Base-by-base conservation (phyloP, 2,329 filamentous ascomycete species). In the Cordyceps fumosorosea region DNA sequence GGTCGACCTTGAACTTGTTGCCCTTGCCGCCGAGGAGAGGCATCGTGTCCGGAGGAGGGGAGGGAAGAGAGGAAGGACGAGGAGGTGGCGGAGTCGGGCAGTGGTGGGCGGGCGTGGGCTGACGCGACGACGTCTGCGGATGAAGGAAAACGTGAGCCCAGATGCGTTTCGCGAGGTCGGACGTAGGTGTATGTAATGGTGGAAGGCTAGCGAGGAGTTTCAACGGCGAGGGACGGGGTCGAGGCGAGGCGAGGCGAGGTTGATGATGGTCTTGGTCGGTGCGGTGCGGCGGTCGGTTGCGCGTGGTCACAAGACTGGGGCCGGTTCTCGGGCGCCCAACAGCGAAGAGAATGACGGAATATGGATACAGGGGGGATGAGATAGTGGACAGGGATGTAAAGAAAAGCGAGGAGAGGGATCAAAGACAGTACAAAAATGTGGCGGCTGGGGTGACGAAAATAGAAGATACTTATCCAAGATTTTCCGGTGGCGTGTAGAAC, bases 1-100 rank as follows among this genome's bases (percentile, higher is more conserved):
- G 75, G 64, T 80, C 77, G 66, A 77, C 73, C 72, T 83, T 82
- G 73, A 81, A 78, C 69, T 81, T 84, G 65, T 76, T 76, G 63
- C 71, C 72, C 65, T 78, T 78, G 59, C 72, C 72, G 64, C 75
- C 74, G 64, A 78, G 75, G 61, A 78, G 73, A 32, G 69, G 68
- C 70, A 72, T 72, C 34, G 50, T 57, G 55, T 37, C 44, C 26
- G 53, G 5, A 29, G 6, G 26, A 4, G 42, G 26, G 20, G 22
- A 12, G 14, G 12, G 22, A 22, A n/a, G 16, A 5, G 20, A 34
- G 5, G 29, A 8, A 37, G 8, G 11, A 12, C 11, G 34, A 37
- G 34, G 34, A 12, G 34, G 34, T 37, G 34, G 34, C 34, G 34
- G 34, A 37, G 5, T 37, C 11, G 11, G 34, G 34, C 34, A 37